These are phyloP conservation scores for Mortierella sp. DNA, from an alignment of 371 early-diverging fungal species.

Conservation along the genomic window DNA sequence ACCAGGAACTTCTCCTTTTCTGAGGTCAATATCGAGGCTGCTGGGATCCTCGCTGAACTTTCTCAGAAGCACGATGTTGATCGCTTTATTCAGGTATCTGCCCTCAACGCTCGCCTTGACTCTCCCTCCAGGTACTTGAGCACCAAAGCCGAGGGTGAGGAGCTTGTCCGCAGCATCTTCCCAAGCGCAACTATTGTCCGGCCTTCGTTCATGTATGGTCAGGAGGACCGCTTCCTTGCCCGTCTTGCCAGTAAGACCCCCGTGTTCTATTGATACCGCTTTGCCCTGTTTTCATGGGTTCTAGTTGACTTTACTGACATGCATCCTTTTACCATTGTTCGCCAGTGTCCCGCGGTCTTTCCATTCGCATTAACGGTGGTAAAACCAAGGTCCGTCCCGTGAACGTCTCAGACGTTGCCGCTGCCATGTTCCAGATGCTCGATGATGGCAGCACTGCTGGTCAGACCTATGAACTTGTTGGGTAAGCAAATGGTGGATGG, in stretches of 20 bases:
- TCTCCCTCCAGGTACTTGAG: constrained; percentile 83
- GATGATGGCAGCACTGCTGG: constrained; percentile 80
- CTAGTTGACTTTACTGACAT: too few species aligned
- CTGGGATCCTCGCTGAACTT: constrained; percentile 84
- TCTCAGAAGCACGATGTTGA: constrained; percentile 86
- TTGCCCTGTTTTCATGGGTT: too few species aligned
- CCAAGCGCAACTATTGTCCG: constrained; percentile 96
- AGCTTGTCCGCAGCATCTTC: constrained; percentile 86
- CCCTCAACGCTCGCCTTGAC: constrained; percentile 83
- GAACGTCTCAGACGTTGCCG: constrained; percentile 90
- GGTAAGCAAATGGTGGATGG: constrained; percentile 54
- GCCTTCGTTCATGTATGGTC: constrained; percentile 89
- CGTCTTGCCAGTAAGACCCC: constrained; percentile 79
- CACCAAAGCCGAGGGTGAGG: constrained; percentile 93
- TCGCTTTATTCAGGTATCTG: constrained; percentile 91
- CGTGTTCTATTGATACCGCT: background rate
- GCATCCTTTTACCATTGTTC: background rate
- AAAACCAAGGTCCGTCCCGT: constrained; percentile 86
- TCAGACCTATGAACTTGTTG: constrained; percentile 91
- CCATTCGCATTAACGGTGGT: constrained; percentile 79
- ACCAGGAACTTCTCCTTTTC: constrained; percentile 88
- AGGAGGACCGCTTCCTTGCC: constrained; percentile 94
- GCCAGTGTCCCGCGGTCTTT: constrained; percentile 60
- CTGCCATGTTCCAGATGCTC: constrained; percentile 80
- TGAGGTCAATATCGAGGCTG: constrained; percentile 86